These are phyloP conservation scores for Betula pendula DNA, from an alignment of 306 rosid genomes.

Conservation along the genomic window DNA sequence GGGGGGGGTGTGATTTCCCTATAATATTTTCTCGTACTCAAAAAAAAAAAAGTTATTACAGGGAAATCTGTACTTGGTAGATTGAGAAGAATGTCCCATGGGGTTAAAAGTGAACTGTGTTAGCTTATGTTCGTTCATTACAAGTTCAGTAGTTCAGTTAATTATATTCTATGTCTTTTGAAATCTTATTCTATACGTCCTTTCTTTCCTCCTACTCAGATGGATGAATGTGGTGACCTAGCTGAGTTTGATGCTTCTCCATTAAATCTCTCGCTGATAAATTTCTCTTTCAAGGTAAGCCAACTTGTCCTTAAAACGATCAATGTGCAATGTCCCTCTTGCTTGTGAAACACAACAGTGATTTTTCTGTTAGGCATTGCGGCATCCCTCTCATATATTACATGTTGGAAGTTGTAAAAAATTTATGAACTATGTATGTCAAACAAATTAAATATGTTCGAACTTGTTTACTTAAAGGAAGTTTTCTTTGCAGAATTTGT, in stretches of 20 bases:
- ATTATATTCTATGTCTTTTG: not conserved
- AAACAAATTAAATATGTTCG: not conserved
- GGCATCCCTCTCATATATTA: not conserved
- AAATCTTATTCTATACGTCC: not conserved
- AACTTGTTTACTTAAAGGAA: not conserved
- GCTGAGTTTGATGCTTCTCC: constrained; percentile 7
- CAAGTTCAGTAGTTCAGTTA: not conserved
- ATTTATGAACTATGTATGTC: not conserved
- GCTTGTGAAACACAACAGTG: not conserved
- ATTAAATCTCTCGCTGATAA: not conserved
- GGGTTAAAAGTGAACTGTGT: not conserved
- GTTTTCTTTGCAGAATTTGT: constrained; percentile 16
- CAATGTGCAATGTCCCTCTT: not conserved
- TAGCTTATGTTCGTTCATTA: not conserved
- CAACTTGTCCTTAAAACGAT: not conserved
- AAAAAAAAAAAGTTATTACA: not conserved
- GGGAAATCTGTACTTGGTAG: not conserved
- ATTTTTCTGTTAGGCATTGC: not conserved
- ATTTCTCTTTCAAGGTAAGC: constrained; percentile 13
- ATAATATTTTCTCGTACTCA: too few relatives aligned
- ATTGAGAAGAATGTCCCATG: constrained; percentile 6
- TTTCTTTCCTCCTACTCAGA: not conserved
- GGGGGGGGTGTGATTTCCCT: too few relatives aligned
- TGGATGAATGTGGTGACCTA: constrained; percentile 15
- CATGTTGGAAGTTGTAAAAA: not conserved